Conservation (phyloP, 73 alveolate genomes). For the Tetrahymena borealis region DNA sequence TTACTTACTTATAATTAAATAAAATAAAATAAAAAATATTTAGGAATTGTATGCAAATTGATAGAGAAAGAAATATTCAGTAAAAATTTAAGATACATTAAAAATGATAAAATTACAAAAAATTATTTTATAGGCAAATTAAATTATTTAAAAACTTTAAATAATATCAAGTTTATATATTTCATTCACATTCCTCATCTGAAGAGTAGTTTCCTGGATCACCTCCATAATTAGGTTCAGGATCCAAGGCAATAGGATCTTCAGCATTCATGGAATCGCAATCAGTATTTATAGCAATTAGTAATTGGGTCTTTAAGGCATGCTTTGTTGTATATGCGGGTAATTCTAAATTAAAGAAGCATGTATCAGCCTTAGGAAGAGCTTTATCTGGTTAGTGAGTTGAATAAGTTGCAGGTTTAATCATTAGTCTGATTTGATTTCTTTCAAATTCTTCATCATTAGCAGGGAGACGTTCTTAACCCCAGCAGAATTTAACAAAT, state of each 20-base stretch:
- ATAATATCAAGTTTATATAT: background rate
- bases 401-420: slow-evolving; percentile 73
- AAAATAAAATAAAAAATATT: too few species aligned
- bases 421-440: slow-evolving; percentile 86
- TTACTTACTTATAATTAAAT: too few species aligned
- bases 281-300: slow-evolving; percentile 85
- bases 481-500: slow-evolving; percentile 97
- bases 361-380: slow-evolving; percentile 98
- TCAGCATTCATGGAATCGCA: slow-evolving; percentile 96
- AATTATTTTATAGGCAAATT: too few species aligned
- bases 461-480: slow-evolving; percentile 96
- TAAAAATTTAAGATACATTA: too few species aligned
- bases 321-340: slow-evolving; percentile 88
- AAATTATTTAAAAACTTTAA: too few species aligned
- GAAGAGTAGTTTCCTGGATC: background rate
- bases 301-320: slow-evolving; percentile 69
- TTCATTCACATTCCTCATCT: background rate
- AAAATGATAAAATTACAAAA: too few species aligned
- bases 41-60: too few species aligned
- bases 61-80: too few species aligned
- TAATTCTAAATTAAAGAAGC: slow-evolving; percentile 94
- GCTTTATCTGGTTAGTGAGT: slow-evolving; percentile 75
- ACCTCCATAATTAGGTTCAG: slow-evolving; percentile 30
- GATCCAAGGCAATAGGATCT: slow-evolving; percentile 18
- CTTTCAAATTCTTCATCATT: slow-evolving; percentile 95